phyloP scores from a whole-genome alignment of 2,329 filamentous ascomycete species.

The Stemphylium vesicarium region DNA sequence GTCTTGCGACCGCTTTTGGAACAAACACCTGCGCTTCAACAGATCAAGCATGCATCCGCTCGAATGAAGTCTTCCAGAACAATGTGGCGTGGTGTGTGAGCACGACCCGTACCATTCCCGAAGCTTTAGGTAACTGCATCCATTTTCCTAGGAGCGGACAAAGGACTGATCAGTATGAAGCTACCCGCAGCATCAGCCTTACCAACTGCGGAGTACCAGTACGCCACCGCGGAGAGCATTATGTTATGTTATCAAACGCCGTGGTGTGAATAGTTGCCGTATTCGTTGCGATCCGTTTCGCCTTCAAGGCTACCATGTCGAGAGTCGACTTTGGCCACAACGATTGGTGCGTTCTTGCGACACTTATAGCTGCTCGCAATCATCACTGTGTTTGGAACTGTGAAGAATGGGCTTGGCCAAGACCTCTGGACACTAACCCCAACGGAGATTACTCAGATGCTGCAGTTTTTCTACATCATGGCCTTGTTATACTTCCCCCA shows the following conservation, averaged over 20 bases:
- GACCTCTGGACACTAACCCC: slow-evolving; percentile 60
- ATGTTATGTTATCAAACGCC: slow-evolving; percentile 43
- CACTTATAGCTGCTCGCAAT: slow-evolving; percentile 31
- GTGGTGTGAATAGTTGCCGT: slow-evolving; percentile 45
- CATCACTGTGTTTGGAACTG: slow-evolving; percentile 32
- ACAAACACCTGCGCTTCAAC: slow-evolving; percentile 26
- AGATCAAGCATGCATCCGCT: slow-evolving; percentile 32
- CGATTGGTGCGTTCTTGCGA: slow-evolving; percentile 44
- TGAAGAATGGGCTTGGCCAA: slow-evolving; percentile 53
- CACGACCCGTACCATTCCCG: slow-evolving; percentile 28
- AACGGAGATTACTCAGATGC: slow-evolving; percentile 54
- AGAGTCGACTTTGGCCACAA: slow-evolving; percentile 47
- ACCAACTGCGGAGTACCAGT: slow-evolving; percentile 49
- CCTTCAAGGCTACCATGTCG: slow-evolving; percentile 47
- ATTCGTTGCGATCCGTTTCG: slow-evolving; percentile 46
- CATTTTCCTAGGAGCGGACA: not conserved
- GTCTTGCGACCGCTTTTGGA: slow-evolving; percentile 15
- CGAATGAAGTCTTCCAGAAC: slow-evolving; percentile 26
- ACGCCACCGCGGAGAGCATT: slow-evolving; percentile 44
- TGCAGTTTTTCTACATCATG: slow-evolving; percentile 45
- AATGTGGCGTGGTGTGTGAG: slow-evolving; percentile 30
- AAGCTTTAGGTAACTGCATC: slow-evolving; percentile 25
- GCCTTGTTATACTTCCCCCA: slow-evolving; percentile 45
- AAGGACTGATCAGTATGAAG: slow-evolving; percentile 22
- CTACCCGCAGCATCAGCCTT: slow-evolving; percentile 51